Evolutionary conservation across 2,329 filamentous ascomycete species (phyloP).

Genomic region (Moelleriella libera): DNA sequence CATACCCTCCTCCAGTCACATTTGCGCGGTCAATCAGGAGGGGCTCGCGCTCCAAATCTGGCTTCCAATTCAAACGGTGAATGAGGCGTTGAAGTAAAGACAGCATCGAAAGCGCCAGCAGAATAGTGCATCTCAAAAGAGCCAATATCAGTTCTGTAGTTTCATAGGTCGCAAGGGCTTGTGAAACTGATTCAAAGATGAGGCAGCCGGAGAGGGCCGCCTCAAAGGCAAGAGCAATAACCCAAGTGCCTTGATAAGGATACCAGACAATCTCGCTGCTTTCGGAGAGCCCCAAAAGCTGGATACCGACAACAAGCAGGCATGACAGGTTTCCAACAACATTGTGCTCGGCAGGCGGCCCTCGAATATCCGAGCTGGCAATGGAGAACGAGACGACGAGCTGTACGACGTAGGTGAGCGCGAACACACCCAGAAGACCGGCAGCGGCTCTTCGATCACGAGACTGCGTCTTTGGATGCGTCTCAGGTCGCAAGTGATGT

Average conservation of each 20-base stretch:
- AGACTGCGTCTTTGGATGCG: slow-evolving; percentile 4
- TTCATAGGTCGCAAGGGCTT: slow-evolving; percentile 6
- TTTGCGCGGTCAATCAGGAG: slow-evolving; percentile 27
- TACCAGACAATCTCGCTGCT: slow-evolving; percentile 40
- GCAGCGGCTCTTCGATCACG: slow-evolving; percentile 13
- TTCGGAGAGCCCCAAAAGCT: slow-evolving; percentile 40
- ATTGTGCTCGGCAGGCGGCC: slow-evolving; percentile 30
- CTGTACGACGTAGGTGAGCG: slow-evolving; percentile 34
- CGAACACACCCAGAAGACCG: slow-evolving; percentile 28
- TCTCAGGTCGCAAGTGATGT: slow-evolving; percentile 23
- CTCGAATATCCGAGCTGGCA: slow-evolving; percentile 18
- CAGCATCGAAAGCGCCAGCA: slow-evolving; percentile 17
- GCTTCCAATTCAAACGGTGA: slow-evolving; percentile 8
- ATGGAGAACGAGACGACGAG: slow-evolving; percentile 23
- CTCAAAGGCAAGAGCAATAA: slow-evolving; percentile 44
- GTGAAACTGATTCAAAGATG: slow-evolving; percentile 1
- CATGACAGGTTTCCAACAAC: slow-evolving; percentile 47
- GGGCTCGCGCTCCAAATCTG: slow-evolving; percentile 44
- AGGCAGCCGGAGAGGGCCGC: slow-evolving; percentile 19
- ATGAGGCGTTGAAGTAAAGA: slow-evolving; percentile 13
- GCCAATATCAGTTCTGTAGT: slow-evolving; percentile 11
- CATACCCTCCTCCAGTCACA: slow-evolving; percentile 21
- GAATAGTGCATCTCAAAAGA: slow-evolving; percentile 6
- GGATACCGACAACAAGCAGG: slow-evolving; percentile 47
- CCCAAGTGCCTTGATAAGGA: slow-evolving; percentile 49